A percentile compares a stretch with the other conserved stretches of the same genome.
Evolutionary conservation across 768 basidiomycete genomes (phyloP).

Genomic region (Clitopilus hobsonii): DNA sequence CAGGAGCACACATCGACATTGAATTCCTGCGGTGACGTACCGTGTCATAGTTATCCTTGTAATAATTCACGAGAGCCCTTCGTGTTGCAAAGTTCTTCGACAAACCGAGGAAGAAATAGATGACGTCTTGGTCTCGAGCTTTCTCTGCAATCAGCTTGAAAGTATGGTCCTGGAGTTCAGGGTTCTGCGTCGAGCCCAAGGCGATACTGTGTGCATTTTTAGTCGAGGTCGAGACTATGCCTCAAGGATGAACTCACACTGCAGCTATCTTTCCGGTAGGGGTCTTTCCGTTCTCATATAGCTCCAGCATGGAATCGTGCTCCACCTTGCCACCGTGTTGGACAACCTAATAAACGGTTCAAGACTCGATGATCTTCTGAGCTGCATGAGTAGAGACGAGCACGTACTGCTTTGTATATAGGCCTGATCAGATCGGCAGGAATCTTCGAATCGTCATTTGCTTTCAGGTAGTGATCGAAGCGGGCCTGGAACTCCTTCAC

Average conservation of each 20-base stretch:
- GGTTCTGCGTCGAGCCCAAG: constrained; percentile 56
- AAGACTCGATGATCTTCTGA: constrained; percentile 3
- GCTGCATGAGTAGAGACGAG: constrained; percentile 32
- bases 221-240: constrained; percentile 1
- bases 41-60: constrained; percentile 65
- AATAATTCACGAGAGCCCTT: constrained; percentile 50
- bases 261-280: constrained; percentile 70
- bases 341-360: constrained; percentile 45
- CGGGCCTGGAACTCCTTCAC: constrained; percentile 65
- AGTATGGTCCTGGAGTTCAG: constrained; percentile 54
- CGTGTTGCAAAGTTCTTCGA: constrained; percentile 51
- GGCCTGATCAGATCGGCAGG: constrained; percentile 83
- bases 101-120: constrained; percentile 60
- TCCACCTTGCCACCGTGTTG: constrained; percentile 69
- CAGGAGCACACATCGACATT: background rate
- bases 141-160: constrained; percentile 55
- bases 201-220: constrained; percentile 40
- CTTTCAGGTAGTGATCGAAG: constrained; percentile 67
- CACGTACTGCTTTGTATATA: constrained; percentile 47
- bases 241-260: constrained; percentile 38
- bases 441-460: constrained; percentile 71
- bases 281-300: constrained; percentile 70
- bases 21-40: constrained; percentile 30
- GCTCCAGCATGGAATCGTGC: constrained; percentile 64
- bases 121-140: constrained; percentile 55